These are phyloP conservation scores for Amylostereum chailletii DNA, from an alignment of 1,284 basidiomycete genomes.

Conservation along the genomic window DNA sequence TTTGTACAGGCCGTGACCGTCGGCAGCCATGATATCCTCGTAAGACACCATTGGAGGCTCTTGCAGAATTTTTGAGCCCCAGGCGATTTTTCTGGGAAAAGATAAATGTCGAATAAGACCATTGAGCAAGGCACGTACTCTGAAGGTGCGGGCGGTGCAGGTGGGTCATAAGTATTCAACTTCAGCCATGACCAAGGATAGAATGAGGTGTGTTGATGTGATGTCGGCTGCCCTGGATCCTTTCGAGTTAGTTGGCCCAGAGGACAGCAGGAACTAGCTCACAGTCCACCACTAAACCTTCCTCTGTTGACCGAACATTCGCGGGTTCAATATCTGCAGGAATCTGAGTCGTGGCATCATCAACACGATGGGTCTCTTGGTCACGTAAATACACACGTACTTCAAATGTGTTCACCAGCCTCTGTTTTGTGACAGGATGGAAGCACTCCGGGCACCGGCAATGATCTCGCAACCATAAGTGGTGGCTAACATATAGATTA, in stretches of 20 bases:
- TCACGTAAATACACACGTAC: slow-evolving; percentile 25
- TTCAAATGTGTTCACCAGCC: slow-evolving; percentile 79
- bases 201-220: slow-evolving; percentile 59
- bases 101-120: neutral
- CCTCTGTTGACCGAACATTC: slow-evolving; percentile 46
- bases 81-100: slow-evolving; percentile 57
- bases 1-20: slow-evolving; percentile 64
- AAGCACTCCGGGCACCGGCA: slow-evolving; percentile 87
- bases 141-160: slow-evolving; percentile 18
- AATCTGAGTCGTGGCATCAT: slow-evolving; percentile 43
- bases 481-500: slow-evolving; percentile 35
- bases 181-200: slow-evolving; percentile 87
- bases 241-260: neutral
- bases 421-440: slow-evolving; percentile 85
- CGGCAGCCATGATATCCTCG: slow-evolving; percentile 63
- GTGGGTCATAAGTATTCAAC: slow-evolving; percentile 69
- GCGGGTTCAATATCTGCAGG: slow-evolving; percentile 64
- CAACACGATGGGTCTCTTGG: neutral
- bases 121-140: slow-evolving; percentile 31
- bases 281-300: slow-evolving; percentile 70
- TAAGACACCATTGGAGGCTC: slow-evolving; percentile 74
- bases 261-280: slow-evolving; percentile 15
- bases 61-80: slow-evolving; percentile 73
- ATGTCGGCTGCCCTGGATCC: slow-evolving; percentile 33
- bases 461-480: slow-evolving; percentile 76